Base-by-base conservation (phyloP, 2,329 filamentous ascomycete genomes). In the Epichloe baconii region DNA sequence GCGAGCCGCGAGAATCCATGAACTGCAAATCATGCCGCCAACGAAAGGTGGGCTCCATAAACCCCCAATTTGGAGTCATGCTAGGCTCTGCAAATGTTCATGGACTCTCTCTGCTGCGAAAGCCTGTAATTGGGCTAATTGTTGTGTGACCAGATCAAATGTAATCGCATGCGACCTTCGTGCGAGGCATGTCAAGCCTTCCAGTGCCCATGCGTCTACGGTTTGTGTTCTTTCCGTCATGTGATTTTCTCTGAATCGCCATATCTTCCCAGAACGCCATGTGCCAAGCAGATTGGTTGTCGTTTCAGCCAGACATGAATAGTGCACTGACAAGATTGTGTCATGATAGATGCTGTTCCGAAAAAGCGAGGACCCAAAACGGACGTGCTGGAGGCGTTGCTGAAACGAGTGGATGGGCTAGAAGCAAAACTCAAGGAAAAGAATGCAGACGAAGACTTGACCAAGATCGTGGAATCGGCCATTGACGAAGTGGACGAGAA, bases 21-120 rank as follows among this genome's bases (percentile, higher is more conserved):
- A 95, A 95, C 67, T 95, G 88, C 80, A 94, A 95, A 68, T 93
- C 87, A 52, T 95, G 88, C 73, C 80, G 88, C 59, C 94, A 94
- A 70, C 78, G 88, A 71, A 95, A 95, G 83, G 88, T 91, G 68
- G 46, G 71, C 58, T 50, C 14, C 3, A 21, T 4, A 4, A 31
- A 4, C 26, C 26, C 26, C 26, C 26, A 11, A 4, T 11, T 11
- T 3, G 26, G 43, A 44, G 14, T 23, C 26, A 21, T 14, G 4
- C n/a, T 35, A 7, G 19, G 43, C 21, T 31, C 26, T 31, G 23
- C 19, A 23, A 42, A 19, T 23, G 2, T 14, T 12, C 11, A 5
- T 42, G 21, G n/a, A 21, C n/a, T 17, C 17, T 42, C n/a, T 17
- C 17, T 42, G 11, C 19, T 12, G 17, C 40, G 26, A 19, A 19